A percentile compares a stretch with the other conserved stretches of the same genome.
Conservation (phyloP, 495 filamentous ascomycete genomes). For the Sphaerosporella brunnea region DNA sequence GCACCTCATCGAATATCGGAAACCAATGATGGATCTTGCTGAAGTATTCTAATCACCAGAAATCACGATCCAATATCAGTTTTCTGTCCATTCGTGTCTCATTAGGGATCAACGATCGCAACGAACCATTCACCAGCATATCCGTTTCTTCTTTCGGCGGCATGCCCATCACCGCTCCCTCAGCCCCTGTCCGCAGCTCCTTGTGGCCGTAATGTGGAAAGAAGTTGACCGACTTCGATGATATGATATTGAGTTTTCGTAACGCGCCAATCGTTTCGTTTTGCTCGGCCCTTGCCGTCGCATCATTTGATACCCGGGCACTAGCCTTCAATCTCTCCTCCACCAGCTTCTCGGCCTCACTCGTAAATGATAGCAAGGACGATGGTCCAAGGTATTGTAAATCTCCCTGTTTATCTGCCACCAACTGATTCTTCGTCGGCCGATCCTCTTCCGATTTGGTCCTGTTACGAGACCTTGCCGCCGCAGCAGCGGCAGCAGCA, state of each 20-base stretch:
- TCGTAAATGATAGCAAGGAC: constrained; percentile 16
- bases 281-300: constrained; percentile 5
- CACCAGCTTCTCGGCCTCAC: constrained; percentile 17
- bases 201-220: constrained; percentile 22
- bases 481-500: background rate
- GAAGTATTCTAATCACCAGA: constrained; percentile 16
- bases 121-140: constrained; percentile 12
- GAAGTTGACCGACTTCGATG: constrained; percentile 17
- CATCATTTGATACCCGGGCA: background rate
- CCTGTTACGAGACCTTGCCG: background rate
- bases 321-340: constrained; percentile 11
- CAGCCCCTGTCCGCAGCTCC: constrained; percentile 18
- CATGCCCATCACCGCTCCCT: constrained; percentile 13
- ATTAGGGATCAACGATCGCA: too few species aligned
- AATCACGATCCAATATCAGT: too few species aligned
- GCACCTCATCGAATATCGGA: constrained; percentile 19
- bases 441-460: background rate
- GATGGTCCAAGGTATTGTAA: constrained; percentile 20
- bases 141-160: constrained; percentile 14
- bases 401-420: constrained; percentile 11
- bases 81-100: too few species aligned
- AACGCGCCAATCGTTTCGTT: constrained; percentile 20
- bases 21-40: constrained; percentile 20
- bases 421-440: background rate
- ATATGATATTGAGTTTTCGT: constrained; percentile 14